Evolutionary conservation across 345 rosid species (phyloP).

Genomic region (Lumnitzera racemosa): DNA sequence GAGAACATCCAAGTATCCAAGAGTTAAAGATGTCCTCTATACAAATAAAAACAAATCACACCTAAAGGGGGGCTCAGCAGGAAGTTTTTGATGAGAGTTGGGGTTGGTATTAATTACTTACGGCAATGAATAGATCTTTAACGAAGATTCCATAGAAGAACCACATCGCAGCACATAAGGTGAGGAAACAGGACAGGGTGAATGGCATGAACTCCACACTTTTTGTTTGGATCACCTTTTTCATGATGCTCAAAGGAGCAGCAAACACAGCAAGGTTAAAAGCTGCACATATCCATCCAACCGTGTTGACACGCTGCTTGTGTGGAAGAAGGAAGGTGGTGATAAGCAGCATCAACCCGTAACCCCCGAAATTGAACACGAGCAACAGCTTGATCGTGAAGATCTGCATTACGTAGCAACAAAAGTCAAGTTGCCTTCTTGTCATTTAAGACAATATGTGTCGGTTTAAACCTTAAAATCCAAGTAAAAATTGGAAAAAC

Average conservation of each 20-base stretch:
- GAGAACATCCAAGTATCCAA: slow-evolving; percentile 9
- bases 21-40: too few relatives aligned
- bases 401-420: slow-evolving; percentile 26
- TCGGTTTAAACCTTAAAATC: too few relatives aligned
- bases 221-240: slow-evolving; percentile 60
- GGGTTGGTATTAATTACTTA: slow-evolving; percentile 23
- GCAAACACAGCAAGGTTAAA: slow-evolving; percentile 60
- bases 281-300: slow-evolving; percentile 79
- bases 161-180: slow-evolving; percentile 75
- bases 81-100: neutral
- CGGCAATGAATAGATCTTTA: slow-evolving; percentile 66
- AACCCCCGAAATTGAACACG: slow-evolving; percentile 48
- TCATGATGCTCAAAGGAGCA: slow-evolving; percentile 75
- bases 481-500: too few relatives aligned
- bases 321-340: slow-evolving; percentile 26
- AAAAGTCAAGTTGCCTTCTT: neutral
- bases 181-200: slow-evolving; percentile 55
- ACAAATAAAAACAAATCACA: too few relatives aligned
- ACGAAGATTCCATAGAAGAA: slow-evolving; percentile 72
- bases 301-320: slow-evolving; percentile 28
- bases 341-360: slow-evolving; percentile 31
- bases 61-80: too few relatives aligned
- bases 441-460: too few relatives aligned
- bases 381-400: slow-evolving; percentile 41
- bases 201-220: slow-evolving; percentile 95